Base-by-base conservation (phyloP, 106 monocot genomes). In the Dendrobium huoshanense region DNA sequence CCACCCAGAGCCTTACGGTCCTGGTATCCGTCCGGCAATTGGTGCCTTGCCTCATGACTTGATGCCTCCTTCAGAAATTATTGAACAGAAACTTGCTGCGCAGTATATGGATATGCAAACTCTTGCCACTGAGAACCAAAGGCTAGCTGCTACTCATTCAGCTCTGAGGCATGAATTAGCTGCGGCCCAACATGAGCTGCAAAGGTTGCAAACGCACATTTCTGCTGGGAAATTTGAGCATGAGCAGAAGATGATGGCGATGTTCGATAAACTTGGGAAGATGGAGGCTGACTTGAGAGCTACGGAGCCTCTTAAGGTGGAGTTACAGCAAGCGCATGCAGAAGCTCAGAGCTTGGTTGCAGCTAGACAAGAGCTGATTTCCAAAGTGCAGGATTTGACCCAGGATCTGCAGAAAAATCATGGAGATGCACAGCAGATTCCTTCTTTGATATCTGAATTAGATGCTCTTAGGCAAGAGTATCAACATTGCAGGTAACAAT, bases 251-350 rank as follows among this genome's bases (percentile, higher is more conserved):
- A 77, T 88, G 84, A 88, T 84, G 70, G 79, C 25, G 41, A 85
- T 92, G 9, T 27, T 86, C 3, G 95, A 95, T 67, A 92, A 86
- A 82, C 79, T 91, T 17, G 79, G 82, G 20, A 90, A 84, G 80
- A 95, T 95, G 92, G 95, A 95, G 79, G 80, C 87, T 58, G 90
- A 95, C 41, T 67, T 92, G 43, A 84, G 84, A 79, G 68, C 86
- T 37, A 81, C 80, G 54, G 92, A 89, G 24, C 10, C 85, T 58
- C 42, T 95, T 54, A 89, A 91, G 75, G 41, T 67, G 10, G 92
- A 92, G 49, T 79, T 95, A 72, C 90, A 92, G 77, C 70, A 89
- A 78, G 84, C 90, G 47, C 87, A 82, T 25, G 78, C 83, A 8
- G 92, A 95, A 81, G 92, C 87, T 41, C 86, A 90, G 41, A 86